A percentile compares a stretch with the other conserved stretches of the same genome.
Conservation (phyloP, 331 rosid genomes). For the Quercus phellos region DNA sequence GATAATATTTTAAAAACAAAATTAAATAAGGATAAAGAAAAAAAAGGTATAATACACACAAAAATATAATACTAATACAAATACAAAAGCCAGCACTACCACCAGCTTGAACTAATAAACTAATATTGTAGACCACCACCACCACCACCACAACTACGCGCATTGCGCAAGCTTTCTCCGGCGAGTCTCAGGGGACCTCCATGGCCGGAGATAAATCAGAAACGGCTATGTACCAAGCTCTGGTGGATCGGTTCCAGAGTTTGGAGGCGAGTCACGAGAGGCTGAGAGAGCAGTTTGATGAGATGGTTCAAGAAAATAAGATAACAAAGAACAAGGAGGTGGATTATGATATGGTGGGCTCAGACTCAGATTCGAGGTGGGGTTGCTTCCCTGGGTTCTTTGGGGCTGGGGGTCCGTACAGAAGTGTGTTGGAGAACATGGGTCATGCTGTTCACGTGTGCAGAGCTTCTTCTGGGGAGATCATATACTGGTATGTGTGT, state of each 20-base stretch:
- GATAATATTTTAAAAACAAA: neutral
- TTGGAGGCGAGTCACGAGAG: constrained; percentile 47
- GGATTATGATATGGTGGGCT: neutral
- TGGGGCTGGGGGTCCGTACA: constrained; percentile 39
- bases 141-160: constrained; percentile 22
- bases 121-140: neutral
- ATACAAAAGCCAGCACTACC: neutral
- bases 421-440: constrained; percentile 42
- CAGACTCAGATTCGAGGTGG: constrained; percentile 17
- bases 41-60: neutral
- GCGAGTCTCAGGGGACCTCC: constrained; percentile 30
- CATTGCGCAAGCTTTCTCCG: constrained; percentile 22
- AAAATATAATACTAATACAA: neutral
- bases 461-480: constrained; percentile 49
- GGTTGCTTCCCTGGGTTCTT: constrained; percentile 31
- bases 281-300: constrained; percentile 36
- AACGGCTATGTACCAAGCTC: constrained; percentile 8
- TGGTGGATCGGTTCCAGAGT: constrained; percentile 45
- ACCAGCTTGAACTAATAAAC: neutral
- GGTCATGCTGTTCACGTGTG: constrained; percentile 61
- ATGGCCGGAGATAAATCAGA: constrained; percentile 26
- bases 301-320: constrained; percentile 26
- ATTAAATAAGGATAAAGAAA: no score
- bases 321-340: neutral
- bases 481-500: constrained; percentile 49